These are phyloP conservation scores for Capsicum chinense DNA, from an alignment of 257 asterid species.

Conservation along the genomic window DNA sequence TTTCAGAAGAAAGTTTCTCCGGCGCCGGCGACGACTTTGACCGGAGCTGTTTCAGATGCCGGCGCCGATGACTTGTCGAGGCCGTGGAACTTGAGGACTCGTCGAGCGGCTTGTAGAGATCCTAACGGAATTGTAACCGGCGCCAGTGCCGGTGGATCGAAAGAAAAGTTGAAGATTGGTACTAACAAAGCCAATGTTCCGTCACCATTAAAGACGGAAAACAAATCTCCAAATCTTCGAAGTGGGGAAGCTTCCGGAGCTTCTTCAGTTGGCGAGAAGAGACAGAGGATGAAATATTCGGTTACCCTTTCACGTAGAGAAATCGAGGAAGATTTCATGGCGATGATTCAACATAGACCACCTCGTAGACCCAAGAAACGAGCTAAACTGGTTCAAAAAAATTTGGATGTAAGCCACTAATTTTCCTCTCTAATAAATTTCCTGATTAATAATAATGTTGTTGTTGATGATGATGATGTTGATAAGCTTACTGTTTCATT, in stretches of 20 bases:
- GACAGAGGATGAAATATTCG: slow-evolving; percentile 66
- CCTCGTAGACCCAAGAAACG: slow-evolving; percentile 90
- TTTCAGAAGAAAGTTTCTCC: slow-evolving; percentile 50
- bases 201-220: slow-evolving; percentile 31
- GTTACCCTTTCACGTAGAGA: slow-evolving; percentile 64
- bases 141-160: slow-evolving; percentile 13
- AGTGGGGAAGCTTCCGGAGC: slow-evolving; percentile 35
- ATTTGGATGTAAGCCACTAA: slow-evolving; percentile 64
- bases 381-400: slow-evolving; percentile 60
- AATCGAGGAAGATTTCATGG: slow-evolving; percentile 82
- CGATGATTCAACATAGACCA: slow-evolving; percentile 68
- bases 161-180: background rate
- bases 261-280: slow-evolving; percentile 49
- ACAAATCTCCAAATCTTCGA: slow-evolving; percentile 45
- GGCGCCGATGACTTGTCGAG: slow-evolving; percentile 35
- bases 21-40: slow-evolving; percentile 40
- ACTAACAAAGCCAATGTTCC: slow-evolving; percentile 4
- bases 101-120: slow-evolving; percentile 65
- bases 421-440: background rate
- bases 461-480: background rate
- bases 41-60: background rate
- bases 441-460: background rate
- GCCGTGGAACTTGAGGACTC: slow-evolving; percentile 87
- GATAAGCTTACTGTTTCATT: slow-evolving; percentile 14
- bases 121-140: slow-evolving; percentile 36